These are phyloP conservation scores for Coemansia sp. DNA, from an alignment of 192 early-diverging fungal species.

Conservation along the genomic window DNA sequence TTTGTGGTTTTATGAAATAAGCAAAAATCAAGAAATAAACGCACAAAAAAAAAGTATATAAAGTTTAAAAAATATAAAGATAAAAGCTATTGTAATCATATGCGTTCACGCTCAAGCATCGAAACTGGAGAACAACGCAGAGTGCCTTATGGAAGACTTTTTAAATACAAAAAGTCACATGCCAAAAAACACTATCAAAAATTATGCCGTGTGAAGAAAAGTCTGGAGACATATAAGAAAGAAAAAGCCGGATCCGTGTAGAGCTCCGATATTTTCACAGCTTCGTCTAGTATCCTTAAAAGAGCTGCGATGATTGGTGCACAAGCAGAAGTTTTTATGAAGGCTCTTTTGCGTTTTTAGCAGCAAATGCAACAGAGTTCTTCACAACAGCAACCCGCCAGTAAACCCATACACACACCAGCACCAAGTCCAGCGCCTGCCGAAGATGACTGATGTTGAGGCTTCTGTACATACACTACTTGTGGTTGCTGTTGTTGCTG, in stretches of 20 bases:
- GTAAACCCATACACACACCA: conserved; percentile 21
- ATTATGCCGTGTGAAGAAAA: no score
- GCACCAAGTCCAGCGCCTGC: conserved; percentile 16
- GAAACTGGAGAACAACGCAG: not conserved
- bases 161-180: conserved; percentile 3
- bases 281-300: not conserved
- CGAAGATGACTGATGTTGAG: not conserved
- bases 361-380: conserved; percentile 15
- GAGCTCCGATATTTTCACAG: no score
- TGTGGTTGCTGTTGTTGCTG: conserved; percentile 26
- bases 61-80: not conserved
- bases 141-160: no score
- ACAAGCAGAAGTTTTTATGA: not conserved
- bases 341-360: conserved; percentile 1
- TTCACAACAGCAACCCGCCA: conserved; percentile 20
- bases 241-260: no score
- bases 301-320: no score
- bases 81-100: no score
- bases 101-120: no score
- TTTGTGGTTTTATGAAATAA: not conserved
- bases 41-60: not conserved
- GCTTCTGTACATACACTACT: conserved; percentile 32
- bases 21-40: not conserved
- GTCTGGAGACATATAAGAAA: not conserved
- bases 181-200: not conserved